Percentiles rank a stretch among this genome's conserved stretches.
These are phyloP conservation scores for Kluyveromyces nonfermentans DNA, from an alignment of 805 yeast species.

Conservation along the genomic window DNA sequence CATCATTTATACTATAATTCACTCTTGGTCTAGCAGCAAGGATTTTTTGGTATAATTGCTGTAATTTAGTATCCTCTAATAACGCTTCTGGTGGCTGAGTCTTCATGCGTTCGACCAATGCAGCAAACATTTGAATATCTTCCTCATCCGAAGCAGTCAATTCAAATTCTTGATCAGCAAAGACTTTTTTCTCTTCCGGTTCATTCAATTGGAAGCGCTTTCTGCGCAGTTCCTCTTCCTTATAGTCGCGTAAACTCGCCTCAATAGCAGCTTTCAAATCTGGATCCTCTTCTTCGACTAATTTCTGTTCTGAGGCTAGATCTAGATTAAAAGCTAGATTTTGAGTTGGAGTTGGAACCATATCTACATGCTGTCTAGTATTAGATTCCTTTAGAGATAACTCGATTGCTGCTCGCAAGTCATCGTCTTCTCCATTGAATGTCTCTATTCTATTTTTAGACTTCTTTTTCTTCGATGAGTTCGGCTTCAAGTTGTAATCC, in stretches of 20 bases:
- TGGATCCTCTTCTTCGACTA: conserved; percentile 61
- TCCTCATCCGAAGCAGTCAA: conserved; percentile 59
- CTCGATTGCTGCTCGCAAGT: conserved; percentile 66
- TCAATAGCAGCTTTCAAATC: conserved; percentile 92
- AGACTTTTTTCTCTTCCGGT: conserved; percentile 1
- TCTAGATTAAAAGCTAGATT: too few species aligned
- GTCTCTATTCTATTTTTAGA: conserved; percentile 20
- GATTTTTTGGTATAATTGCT: conserved; percentile 45
- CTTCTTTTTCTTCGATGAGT: conserved; percentile 10
- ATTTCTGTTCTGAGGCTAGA: conserved; percentile 5
- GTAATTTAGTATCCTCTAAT: conserved; percentile 25
- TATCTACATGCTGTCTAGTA: conserved; percentile 5
- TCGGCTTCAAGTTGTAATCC: conserved; percentile 39
- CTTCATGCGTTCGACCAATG: conserved; percentile 47
- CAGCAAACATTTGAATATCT: conserved; percentile 56
- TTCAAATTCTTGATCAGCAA: conserved; percentile 16
- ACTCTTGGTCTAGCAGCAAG: conserved; percentile 59
- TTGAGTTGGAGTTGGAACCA: conserved; percentile 3
- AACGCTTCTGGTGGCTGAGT: conserved; percentile 37
- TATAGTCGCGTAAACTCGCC: conserved; percentile 74
- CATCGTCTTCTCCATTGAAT: conserved; percentile 46
- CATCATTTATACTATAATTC: conserved; percentile 46
- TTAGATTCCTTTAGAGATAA: conserved; percentile 56
- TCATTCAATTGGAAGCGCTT: conserved; percentile 3
- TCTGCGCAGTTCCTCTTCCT: conserved; percentile 30